These are phyloP conservation scores for Phytophthora colocasiae DNA, from an alignment of 352 stramenopile genomes.

Conservation along the genomic window DNA sequence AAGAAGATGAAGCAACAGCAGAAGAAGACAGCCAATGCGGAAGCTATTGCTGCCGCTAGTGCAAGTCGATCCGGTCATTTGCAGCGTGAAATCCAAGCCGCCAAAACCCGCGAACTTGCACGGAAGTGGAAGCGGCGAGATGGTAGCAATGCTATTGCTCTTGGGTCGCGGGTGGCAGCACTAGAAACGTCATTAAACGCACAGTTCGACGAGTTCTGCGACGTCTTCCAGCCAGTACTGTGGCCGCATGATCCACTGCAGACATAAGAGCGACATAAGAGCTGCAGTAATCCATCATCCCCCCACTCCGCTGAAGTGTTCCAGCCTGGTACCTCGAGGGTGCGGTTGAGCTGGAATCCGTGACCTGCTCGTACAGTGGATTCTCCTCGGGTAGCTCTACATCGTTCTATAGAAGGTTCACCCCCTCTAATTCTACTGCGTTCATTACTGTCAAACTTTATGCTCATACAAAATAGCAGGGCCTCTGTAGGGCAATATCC, in stretches of 20 bases:
- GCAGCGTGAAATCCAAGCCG: conserved; percentile 48
- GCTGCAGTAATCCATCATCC: not conserved
- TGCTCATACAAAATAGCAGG: too few relatives aligned
- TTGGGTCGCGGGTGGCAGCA: not conserved
- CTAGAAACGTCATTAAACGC: conserved; percentile 63
- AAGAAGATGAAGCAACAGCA: conserved; percentile 34
- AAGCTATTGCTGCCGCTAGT: conserved; percentile 7
- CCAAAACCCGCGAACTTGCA: conserved; percentile 44
- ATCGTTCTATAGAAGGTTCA: too few relatives aligned
- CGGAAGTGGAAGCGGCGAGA: conserved; percentile 39
- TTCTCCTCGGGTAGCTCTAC: too few relatives aligned
- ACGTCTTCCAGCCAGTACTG: conserved; percentile 59
- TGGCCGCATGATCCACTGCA: conserved; percentile 57
- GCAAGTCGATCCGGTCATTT: conserved; percentile 44
- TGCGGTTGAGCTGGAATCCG: too few relatives aligned
- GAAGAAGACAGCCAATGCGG: conserved; percentile 15
- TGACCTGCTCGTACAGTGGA: too few relatives aligned
- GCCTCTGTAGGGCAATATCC: not conserved
- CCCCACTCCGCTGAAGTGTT: too few relatives aligned
- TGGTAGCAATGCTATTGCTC: not conserved
- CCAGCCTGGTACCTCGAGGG: too few relatives aligned
- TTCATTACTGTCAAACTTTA: too few relatives aligned
- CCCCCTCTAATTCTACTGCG: too few relatives aligned
- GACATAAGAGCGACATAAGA: conserved; percentile 18
- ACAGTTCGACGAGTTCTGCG: conserved; percentile 74